Conservation (phyloP, 805 yeast genomes). For the Myxozyma monticola region DNA sequence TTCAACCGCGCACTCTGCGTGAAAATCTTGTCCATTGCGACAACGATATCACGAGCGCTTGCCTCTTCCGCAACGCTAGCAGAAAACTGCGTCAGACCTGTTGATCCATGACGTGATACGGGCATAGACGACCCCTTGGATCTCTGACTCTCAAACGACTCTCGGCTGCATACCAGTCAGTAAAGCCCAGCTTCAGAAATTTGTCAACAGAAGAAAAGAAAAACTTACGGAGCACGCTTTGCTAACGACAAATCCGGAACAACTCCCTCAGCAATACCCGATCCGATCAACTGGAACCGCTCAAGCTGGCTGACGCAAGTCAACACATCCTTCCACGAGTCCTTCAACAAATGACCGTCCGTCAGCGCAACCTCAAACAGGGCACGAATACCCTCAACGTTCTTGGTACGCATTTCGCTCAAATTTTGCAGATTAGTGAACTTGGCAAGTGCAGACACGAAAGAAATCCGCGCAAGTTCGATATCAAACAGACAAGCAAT, state of each 20-base stretch:
- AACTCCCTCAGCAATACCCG: constrained; percentile 78
- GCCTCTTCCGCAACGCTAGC: constrained; percentile 40
- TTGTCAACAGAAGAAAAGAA: background rate
- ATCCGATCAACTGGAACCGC: constrained; percentile 80
- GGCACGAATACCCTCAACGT: constrained; percentile 74
- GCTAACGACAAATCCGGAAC: constrained; percentile 86
- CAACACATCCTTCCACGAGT: constrained; percentile 83
- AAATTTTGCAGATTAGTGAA: constrained; percentile 78
- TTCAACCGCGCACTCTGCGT: constrained; percentile 75
- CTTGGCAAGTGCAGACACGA: constrained; percentile 85
- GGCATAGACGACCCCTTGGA: constrained; percentile 15
- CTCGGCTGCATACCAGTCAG: constrained; percentile 31
- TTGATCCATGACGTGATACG: constrained; percentile 5
- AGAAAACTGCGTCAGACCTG: constrained; percentile 20
- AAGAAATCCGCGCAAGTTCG: constrained; percentile 82
- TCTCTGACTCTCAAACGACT: constrained; percentile 30
- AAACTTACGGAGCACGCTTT: constrained; percentile 50
- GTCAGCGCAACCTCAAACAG: constrained; percentile 72
- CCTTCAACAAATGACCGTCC: constrained; percentile 72
- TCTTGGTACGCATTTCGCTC: constrained; percentile 74
- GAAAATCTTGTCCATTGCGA: constrained; percentile 78
- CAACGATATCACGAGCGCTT: constrained; percentile 39
- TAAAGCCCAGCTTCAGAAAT: background rate
- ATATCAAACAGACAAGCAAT: constrained; percentile 82
- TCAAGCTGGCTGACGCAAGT: constrained; percentile 87